Base-by-base conservation (phyloP, 2,329 filamentous ascomycete species). In the Botrytis squamosa region DNA sequence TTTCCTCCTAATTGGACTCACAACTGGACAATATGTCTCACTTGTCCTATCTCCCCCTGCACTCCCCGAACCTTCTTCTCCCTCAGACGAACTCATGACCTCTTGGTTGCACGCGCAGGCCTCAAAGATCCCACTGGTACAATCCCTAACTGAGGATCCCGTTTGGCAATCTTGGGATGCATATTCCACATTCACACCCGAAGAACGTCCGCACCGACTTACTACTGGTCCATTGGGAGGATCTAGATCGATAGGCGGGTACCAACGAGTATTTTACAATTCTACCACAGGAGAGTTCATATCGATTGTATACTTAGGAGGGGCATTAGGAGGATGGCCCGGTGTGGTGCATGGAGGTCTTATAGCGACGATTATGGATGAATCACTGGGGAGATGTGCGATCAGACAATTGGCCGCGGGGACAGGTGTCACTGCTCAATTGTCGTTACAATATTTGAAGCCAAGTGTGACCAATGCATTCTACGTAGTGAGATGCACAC, bases 321-420 rank as follows among this genome's bases (percentile, higher is more conserved):
- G 84, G n/a, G 88, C 85, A 1, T 80, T 91, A 33, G 84, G 86
- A 66, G 92, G 93, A 6, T 95, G 91, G 91, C 92, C 92, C 1
- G 87, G 88, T 20, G 85, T 92, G 59, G 89, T 90, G 70, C 92
- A 95, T 83, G 92, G 92, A 72, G 92, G 92, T 22, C 85, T 87
- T 10, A 85, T 92, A 67, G 91, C 90, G 12, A 93, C 90, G 0
- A 81, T 93, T 5, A 82, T 94, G 55, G 88, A 93, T 80, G 92
- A 94, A 83, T 88, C 86, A 70, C 85, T 93, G 75, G 89, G 89
- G n/a, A 85, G 91, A 62, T 90, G 88, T 75, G 89, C 88, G 18
- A 83, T 89, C 72, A 80, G 82, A 64, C 79, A 81, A 46, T 84
- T 89, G 75, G 84, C 85, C 2, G 82, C 81, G 14, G 82, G 84